Conservation (phyloP, 1,284 basidiomycete species). For the Testicularia cyperi region DNA sequence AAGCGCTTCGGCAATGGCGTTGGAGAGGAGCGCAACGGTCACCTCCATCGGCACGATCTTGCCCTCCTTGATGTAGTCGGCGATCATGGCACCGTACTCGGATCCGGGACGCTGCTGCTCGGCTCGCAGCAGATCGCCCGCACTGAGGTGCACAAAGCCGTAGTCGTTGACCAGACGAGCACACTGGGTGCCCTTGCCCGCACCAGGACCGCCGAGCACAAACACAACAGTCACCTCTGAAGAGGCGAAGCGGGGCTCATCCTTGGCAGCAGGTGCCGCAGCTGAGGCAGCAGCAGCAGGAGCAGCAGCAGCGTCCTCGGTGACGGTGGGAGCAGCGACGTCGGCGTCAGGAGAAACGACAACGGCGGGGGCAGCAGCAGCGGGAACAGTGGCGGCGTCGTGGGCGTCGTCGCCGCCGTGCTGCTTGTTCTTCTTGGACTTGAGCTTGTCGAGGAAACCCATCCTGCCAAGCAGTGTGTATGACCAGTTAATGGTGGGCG, state of each 20-base stretch:
- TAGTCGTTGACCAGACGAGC: conserved; percentile 82
- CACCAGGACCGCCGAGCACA: conserved; percentile 94
- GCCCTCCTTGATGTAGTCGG: conserved; percentile 85
- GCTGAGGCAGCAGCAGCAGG: neutral
- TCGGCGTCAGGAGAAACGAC: conserved; percentile 1
- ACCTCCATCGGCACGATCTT: conserved; percentile 96
- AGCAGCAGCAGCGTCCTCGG: neutral
- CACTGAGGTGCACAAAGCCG: conserved; percentile 90
- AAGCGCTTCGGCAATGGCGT: conserved; percentile 79
- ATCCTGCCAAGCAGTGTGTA: conserved; percentile 39
- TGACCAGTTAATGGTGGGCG: conserved; percentile 39
- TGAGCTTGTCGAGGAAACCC: conserved; percentile 41
- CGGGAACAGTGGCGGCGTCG: neutral
- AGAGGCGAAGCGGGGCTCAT: conserved; percentile 68
- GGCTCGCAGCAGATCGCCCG: conserved; percentile 91
- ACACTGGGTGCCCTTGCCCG: conserved; percentile 97
- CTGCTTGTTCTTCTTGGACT: conserved; percentile 21
- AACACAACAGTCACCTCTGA: conserved; percentile 84
- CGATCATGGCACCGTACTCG: conserved; percentile 81
- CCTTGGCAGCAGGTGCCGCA: conserved; percentile 1
- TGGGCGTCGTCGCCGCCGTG: neutral
- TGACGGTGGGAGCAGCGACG: conserved; percentile 1
- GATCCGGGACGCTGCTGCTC: conserved; percentile 88
- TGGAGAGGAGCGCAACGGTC: conserved; percentile 90
- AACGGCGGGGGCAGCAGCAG: conserved; percentile 1